A percentile compares a stretch with the other conserved stretches of the same genome.
phyloP scores from a whole-genome alignment of 805 yeast species.

The Ogataea naganishii region DNA sequence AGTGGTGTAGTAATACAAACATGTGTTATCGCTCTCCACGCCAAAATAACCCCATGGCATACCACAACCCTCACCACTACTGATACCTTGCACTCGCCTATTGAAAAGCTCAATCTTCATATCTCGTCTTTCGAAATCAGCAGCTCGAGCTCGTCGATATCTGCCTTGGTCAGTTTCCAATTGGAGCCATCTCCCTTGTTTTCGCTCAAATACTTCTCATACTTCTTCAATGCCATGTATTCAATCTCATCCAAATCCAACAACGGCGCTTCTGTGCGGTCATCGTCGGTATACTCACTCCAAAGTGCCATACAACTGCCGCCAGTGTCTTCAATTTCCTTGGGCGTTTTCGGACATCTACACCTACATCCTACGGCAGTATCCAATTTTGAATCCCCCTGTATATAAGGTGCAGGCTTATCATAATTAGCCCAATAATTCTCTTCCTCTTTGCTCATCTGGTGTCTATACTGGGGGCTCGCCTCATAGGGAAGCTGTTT shows the following conservation, averaged over 20 bases:
- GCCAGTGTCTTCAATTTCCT: constrained; percentile 49
- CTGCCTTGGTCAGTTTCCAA: constrained; percentile 18
- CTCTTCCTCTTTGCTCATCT: constrained; percentile 25
- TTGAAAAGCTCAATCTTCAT: neutral
- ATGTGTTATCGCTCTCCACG: too few species aligned
- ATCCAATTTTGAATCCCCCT: neutral
- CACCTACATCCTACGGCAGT: constrained; percentile 65
- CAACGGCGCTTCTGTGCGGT: constrained; percentile 8
- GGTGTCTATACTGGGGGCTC: constrained; percentile 23
- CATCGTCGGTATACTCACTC: constrained; percentile 26
- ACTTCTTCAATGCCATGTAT: constrained; percentile 11
- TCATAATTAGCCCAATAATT: constrained; percentile 26
- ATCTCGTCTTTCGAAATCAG: constrained; percentile 1
- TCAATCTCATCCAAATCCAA: constrained; percentile 24
- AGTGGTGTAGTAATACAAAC: too few species aligned
- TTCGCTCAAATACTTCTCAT: constrained; percentile 12
- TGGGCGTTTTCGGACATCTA: constrained; percentile 50
- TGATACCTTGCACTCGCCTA: neutral
- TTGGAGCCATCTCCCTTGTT: constrained; percentile 13
- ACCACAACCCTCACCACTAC: neutral
- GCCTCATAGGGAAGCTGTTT: constrained; percentile 40
- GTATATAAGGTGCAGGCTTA: constrained; percentile 7
- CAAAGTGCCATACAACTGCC: constrained; percentile 45
- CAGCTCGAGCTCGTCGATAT: constrained; percentile 7
- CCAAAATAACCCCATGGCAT: too few species aligned